Base-by-base conservation (phyloP, 2,329 filamentous ascomycete species). In the Didymella glomerata region DNA sequence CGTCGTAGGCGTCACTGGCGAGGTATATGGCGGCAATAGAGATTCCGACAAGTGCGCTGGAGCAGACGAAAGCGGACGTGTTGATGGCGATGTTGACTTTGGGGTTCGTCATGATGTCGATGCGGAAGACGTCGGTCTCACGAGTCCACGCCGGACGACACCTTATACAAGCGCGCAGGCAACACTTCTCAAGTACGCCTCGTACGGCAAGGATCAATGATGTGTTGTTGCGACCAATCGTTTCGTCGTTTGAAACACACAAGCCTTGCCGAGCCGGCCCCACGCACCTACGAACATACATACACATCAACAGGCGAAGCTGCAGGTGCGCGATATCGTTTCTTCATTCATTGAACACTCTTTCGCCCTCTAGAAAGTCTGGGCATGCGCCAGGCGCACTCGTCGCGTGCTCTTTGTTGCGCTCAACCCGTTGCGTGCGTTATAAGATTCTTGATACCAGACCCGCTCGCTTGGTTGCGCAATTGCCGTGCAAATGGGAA, bases 1-100 rank as follows among this genome's bases (percentile, higher is more conserved):
- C 34, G 8, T 54, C 24, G 14, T 54, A 47, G 10, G 51, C 41
- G 9, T 54, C 51, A 20, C 32, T 47, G 16, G 51, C 51, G 24
- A 54, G 34, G 40, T 40, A 30, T 11, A 54, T 47, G 2, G 42
- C 32, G 3, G 32, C 51, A 24, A 54, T 47, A 1, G 51, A 34
- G 14, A 54, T 32, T 4, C 51, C 51, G 4, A 47, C 42, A 0
- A 54, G 42, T 1, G 32, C 40, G 16, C 24, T 18, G 2, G 51
- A 54, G 42, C 42, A 40, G 14, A 54, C 1, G 32, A 54, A 47
- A n/a, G 51, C 42, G 10, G 38, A 30, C n/a, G 38, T 7, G 14
- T 44, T 51, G 18, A 51, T 42, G 1, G 13, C 20, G 9, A 16
- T 8, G 11, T 3, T 4, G 3, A 22, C 22, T 42, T 42, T 42